Conservation (phyloP, 192 early-diverging fungal species). For the Rhizophlyctis rosea region DNA sequence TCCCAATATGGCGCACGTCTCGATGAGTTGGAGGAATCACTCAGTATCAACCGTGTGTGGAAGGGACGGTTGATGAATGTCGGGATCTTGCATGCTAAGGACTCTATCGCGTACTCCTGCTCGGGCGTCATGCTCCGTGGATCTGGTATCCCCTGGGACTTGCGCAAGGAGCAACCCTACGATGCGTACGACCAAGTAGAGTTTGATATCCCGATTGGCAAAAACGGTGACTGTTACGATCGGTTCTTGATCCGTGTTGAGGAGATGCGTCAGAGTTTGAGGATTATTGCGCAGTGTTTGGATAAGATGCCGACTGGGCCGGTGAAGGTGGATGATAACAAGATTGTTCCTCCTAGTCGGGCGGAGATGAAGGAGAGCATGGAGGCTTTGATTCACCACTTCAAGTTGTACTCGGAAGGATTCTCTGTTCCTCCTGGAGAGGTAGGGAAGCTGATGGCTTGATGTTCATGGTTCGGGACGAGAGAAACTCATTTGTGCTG, state of each 20-base stretch:
- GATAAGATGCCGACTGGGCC: conserved; percentile 93
- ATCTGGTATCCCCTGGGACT: conserved; percentile 89
- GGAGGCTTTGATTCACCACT: conserved; percentile 99
- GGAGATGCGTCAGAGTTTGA: conserved; percentile 96
- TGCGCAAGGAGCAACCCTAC: conserved; percentile 90
- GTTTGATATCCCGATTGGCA: conserved; percentile 96
- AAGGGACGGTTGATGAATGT: conserved; percentile 80
- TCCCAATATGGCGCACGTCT: conserved; percentile 81
- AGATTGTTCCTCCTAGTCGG: conserved; percentile 91
- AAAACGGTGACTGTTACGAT: conserved; percentile 93
- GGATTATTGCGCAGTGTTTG: conserved; percentile 95
- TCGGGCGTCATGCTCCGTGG: conserved; percentile 95
- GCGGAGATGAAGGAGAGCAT: conserved; percentile 97
- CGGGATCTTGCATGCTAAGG: conserved; percentile 80
- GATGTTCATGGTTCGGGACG: neutral
- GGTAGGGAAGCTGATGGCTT: conserved; percentile 16
- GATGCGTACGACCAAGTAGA: conserved; percentile 94
- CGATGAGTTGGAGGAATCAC: conserved; percentile 92
- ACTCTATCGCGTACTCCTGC: conserved; percentile 90
- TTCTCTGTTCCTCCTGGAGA: conserved; percentile 96
- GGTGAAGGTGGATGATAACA: conserved; percentile 95
- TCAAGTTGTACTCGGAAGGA: conserved; percentile 99
- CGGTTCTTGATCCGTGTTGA: conserved; percentile 95
- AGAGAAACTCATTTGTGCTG: neutral
- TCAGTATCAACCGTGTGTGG: conserved; percentile 95